phyloP scores from a whole-genome alignment of 1,284 basidiomycete species.

The Cryptococcus maquisensis region DNA sequence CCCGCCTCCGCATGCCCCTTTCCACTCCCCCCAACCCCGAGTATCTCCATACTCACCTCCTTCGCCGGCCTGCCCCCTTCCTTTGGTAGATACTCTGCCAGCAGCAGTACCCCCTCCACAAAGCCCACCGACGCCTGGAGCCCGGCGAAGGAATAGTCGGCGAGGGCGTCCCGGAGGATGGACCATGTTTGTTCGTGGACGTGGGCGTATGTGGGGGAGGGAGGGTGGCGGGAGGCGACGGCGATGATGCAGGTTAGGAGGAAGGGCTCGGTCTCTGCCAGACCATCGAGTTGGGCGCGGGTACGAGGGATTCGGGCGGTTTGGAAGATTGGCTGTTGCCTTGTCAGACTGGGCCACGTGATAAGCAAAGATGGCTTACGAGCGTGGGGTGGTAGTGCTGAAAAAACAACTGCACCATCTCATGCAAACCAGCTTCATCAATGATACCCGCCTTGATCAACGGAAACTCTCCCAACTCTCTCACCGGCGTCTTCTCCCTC shows the following conservation, averaged over 20 bases:
- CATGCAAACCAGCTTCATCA: constrained; percentile 27
- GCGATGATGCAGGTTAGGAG: constrained; percentile 46
- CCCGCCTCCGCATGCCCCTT: constrained; percentile 21
- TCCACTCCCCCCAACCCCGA: constrained; percentile 14
- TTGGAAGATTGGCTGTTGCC: constrained; percentile 44
- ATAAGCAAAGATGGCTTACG: constrained; percentile 23
- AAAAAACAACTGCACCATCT: constrained; percentile 44
- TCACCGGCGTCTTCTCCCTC: constrained; percentile 8
- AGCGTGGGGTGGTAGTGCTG: constrained; percentile 45
- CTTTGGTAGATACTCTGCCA: constrained; percentile 44
- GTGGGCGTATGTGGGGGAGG: constrained; percentile 24
- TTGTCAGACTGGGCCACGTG: not conserved
- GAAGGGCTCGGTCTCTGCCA: constrained; percentile 43
- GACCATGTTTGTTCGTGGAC: constrained; percentile 39
- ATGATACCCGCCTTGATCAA: constrained; percentile 43
- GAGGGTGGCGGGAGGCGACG: constrained; percentile 45
- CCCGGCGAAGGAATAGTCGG: constrained; percentile 45
- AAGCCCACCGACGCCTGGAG: constrained; percentile 46
- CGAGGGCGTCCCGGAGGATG: constrained; percentile 37
- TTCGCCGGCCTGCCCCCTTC: constrained; percentile 16
- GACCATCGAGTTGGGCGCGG: constrained; percentile 35
- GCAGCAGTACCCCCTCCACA: constrained; percentile 48
- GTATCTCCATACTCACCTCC: constrained; percentile 17
- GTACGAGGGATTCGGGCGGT: constrained; percentile 44
- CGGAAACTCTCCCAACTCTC: constrained; percentile 30